phyloP scores from a whole-genome alignment of 1,139 yeast genomes.

The Pichia sp. region DNA sequence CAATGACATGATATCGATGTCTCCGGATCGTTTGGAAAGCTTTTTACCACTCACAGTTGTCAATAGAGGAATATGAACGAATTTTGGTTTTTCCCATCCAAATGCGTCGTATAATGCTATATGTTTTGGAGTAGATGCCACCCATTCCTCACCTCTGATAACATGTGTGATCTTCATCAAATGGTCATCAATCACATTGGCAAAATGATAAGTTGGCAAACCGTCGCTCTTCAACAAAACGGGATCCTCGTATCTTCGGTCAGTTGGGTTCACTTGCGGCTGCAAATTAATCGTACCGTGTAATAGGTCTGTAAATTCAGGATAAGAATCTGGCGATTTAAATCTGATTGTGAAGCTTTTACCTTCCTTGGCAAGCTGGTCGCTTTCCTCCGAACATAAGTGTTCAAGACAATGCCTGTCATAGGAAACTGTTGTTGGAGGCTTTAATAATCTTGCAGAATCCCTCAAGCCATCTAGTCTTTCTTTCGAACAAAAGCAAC shows the following conservation, averaged over 20 bases:
- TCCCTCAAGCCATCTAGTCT: constrained; percentile 62
- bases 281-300: constrained; percentile 76
- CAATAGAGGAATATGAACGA: constrained; percentile 83
- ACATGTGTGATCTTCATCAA: constrained; percentile 91
- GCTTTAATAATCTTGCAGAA: constrained; percentile 68
- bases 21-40: constrained; percentile 81
- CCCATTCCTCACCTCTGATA: constrained; percentile 96
- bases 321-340: constrained; percentile 67
- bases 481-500: constrained; percentile 84
- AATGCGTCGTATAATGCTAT: constrained; percentile 80
- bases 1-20: constrained; percentile 61
- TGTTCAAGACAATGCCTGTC: constrained; percentile 68
- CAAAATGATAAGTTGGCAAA: constrained; percentile 93
- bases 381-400: constrained; percentile 40
- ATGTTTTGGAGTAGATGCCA: constrained; percentile 93
- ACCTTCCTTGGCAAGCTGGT: constrained; percentile 31
- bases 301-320: constrained; percentile 61
- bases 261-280: constrained; percentile 68
- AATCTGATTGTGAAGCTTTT: constrained; percentile 50
- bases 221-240: constrained; percentile 87
- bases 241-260: constrained; percentile 83
- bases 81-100: constrained; percentile 80
- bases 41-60: constrained; percentile 76
- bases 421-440: constrained; percentile 90
- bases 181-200: constrained; percentile 93